Evolutionary conservation across 176 grass and related monocot genomes (phyloP).

Genomic region (Metroxylon sagu): DNA sequence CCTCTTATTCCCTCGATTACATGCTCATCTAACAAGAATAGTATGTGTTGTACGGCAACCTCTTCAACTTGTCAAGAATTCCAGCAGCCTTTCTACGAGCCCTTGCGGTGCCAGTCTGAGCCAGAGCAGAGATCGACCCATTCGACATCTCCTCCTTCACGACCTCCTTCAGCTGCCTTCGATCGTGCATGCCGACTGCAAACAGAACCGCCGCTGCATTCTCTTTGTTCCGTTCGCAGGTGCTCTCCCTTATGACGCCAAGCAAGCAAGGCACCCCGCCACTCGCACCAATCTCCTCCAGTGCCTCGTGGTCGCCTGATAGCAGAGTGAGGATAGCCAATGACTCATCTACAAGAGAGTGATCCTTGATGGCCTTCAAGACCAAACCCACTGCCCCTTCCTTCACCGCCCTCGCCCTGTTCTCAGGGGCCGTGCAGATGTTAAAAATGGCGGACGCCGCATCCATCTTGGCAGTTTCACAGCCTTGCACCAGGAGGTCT

Average conservation of each 20-base stretch:
- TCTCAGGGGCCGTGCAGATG: conserved; percentile 29
- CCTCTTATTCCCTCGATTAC: too few relatives aligned
- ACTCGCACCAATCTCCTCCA: conserved; percentile 45
- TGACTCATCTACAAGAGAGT: conserved; percentile 53
- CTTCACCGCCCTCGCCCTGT: conserved; percentile 27
- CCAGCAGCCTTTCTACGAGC: conserved; percentile 51
- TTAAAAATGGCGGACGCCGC: conserved; percentile 18
- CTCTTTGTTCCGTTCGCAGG: conserved; percentile 63
- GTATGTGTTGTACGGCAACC: too few relatives aligned
- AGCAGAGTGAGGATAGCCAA: conserved; percentile 64
- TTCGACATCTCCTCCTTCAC: conserved; percentile 50
- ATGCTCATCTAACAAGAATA: too few relatives aligned
- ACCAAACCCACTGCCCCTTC: conserved; percentile 27
- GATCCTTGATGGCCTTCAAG: conserved; percentile 21
- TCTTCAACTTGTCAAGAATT: too few relatives aligned
- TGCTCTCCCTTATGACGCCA: conserved; percentile 38
- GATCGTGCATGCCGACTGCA: conserved; percentile 58
- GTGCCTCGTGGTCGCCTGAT: conserved; percentile 53
- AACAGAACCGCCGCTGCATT: conserved; percentile 64
- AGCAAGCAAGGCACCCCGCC: conserved; percentile 43
- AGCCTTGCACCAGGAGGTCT: conserved; percentile 27
- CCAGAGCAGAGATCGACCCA: conserved; percentile 44
- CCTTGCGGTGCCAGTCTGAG: conserved; percentile 57
- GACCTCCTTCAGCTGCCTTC: conserved; percentile 46
- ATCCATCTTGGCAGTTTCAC: conserved; percentile 19